Conservation (phyloP, 108 stramenopile genomes). For the Nannochloropsis gaditana region DNA sequence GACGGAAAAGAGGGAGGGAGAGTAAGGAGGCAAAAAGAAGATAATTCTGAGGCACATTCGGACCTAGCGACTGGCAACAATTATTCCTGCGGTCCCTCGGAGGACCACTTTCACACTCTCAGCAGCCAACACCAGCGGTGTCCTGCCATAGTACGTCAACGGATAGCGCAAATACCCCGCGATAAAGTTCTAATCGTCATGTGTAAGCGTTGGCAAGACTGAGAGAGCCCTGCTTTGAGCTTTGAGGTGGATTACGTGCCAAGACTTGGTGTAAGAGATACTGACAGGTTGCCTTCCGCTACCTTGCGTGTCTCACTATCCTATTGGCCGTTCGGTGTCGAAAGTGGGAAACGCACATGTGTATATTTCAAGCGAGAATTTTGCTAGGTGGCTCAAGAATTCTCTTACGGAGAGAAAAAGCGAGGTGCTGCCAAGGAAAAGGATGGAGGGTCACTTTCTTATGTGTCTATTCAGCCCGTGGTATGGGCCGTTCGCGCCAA, state of each 20-base stretch:
- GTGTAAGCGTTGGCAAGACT: background rate
- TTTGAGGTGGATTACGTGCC: background rate
- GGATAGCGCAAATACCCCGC: background rate
- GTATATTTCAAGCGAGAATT: too few relatives aligned
- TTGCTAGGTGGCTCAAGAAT: too few relatives aligned
- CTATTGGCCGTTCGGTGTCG: background rate
- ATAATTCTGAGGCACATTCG: slow-evolving; percentile 35
- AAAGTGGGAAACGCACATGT: background rate
- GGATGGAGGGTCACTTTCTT: too few relatives aligned
- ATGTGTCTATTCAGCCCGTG: too few relatives aligned
- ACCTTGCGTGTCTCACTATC: background rate
- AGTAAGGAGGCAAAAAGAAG: slow-evolving; percentile 22
- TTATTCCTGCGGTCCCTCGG: too few relatives aligned
- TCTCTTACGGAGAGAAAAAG: background rate
- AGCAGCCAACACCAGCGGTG: background rate
- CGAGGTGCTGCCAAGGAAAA: background rate
- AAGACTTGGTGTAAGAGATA: background rate
- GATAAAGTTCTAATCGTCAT: background rate
- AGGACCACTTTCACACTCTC: too few relatives aligned
- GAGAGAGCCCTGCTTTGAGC: background rate
- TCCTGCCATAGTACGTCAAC: background rate
- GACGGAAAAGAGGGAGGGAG: background rate
- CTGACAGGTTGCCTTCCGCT: background rate
- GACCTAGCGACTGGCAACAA: too few relatives aligned
- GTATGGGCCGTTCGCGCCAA: too few relatives aligned